phyloP scores from a whole-genome alignment of 108 stramenopile species.

The Pseudonitzschia multiseries region DNA sequence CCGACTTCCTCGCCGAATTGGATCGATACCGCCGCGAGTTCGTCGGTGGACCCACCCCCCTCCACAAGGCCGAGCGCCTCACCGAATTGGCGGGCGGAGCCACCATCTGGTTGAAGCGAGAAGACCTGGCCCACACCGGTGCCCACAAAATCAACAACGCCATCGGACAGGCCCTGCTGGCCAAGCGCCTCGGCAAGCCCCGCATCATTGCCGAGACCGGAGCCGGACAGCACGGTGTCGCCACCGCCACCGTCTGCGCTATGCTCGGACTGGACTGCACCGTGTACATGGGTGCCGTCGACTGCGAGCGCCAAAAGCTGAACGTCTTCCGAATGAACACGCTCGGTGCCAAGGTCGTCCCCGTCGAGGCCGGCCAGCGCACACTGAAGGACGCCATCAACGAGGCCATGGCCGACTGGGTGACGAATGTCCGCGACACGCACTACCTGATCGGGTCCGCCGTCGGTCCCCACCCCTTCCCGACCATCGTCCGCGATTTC shows the following conservation, averaged over 20 bases:
- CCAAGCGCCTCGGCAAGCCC: conserved; percentile 93
- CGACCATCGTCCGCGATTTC: conserved; percentile 95
- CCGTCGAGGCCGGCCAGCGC: conserved; percentile 86
- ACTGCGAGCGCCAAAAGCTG: conserved; percentile 93
- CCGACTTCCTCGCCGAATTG: conserved; percentile 90
- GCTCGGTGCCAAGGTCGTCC: conserved; percentile 93
- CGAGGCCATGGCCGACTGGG: conserved; percentile 98
- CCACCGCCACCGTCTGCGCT: conserved; percentile 96
- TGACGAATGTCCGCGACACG: conserved; percentile 93
- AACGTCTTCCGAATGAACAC: conserved; percentile 98
- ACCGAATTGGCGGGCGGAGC: conserved; percentile 90
- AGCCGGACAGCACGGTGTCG: conserved; percentile 97
- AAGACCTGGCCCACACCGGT: conserved; percentile 96
- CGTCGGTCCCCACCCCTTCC: conserved; percentile 97
- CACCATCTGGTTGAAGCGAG: conserved; percentile 95
- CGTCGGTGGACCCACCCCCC: conserved; percentile 93
- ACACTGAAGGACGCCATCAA: conserved; percentile 98
- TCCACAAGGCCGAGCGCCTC: conserved; percentile 91
- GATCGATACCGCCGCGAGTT: conserved; percentile 89
- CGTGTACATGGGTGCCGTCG: conserved; percentile 97
- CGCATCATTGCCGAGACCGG: conserved; percentile 98
- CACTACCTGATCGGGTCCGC: conserved; percentile 97
- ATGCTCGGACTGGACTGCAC: conserved; percentile 93
- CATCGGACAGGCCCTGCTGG: conserved; percentile 94
- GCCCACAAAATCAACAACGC: conserved; percentile 99